phyloP scores from a whole-genome alignment of 805 yeast genomes.

The Hanseniaspora lachancei region DNA sequence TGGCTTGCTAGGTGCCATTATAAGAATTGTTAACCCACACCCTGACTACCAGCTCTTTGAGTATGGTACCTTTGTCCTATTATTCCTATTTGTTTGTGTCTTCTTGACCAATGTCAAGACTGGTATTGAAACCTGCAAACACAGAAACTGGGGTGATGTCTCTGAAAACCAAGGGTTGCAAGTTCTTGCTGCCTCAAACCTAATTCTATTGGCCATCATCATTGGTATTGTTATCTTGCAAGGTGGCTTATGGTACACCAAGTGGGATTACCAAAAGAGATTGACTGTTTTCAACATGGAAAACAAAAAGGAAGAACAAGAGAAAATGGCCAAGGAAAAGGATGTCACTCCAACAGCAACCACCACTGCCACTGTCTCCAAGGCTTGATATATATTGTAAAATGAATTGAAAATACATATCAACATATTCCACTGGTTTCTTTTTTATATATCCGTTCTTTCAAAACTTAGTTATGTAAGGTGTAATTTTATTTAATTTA shows the following conservation, averaged over 20 bases:
- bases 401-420: neutral
- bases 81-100: constrained; percentile 59
- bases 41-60: constrained; percentile 80
- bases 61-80: constrained; percentile 69
- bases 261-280: constrained; percentile 39
- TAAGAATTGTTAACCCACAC: constrained; percentile 75
- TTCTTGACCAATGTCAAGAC: constrained; percentile 76
- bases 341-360: neutral
- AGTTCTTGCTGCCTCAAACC: constrained; percentile 80
- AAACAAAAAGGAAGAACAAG: constrained; percentile 20
- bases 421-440: neutral
- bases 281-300: constrained; percentile 25
- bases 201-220: constrained; percentile 57
- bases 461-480: neutral
- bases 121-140: constrained; percentile 56
- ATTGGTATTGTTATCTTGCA: constrained; percentile 76
- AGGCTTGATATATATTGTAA: constrained; percentile 6
- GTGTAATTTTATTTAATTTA: neutral
- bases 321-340: neutral
- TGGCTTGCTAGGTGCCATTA: constrained; percentile 54
- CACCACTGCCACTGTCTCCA: constrained; percentile 1
- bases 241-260: constrained; percentile 79
- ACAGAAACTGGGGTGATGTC: constrained; percentile 89
- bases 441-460: constrained; percentile 10
- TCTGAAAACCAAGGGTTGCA: constrained; percentile 73